Base-by-base conservation (phyloP, 1,139 yeast species). In the Casaregolazyma suthepensis region DNA sequence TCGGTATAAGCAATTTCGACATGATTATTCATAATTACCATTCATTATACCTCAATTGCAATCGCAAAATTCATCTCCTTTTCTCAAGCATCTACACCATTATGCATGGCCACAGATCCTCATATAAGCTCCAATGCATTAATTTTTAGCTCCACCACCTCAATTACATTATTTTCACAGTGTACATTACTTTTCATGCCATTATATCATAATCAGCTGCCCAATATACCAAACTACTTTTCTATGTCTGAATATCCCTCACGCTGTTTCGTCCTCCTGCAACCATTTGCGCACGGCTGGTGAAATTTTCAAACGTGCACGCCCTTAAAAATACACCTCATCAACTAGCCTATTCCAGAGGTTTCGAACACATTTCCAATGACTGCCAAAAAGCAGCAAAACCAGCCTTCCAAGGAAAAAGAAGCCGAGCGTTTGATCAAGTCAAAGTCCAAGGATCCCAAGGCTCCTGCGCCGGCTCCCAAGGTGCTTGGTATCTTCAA, bases 401-500 rank as follows among this genome's bases (percentile, higher is more conserved):
- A 35, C 13, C 40, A 35, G 17, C 13, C 40, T 35, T 13, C 40
- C 40, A 35, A 35, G 40, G 40, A 35, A 35, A 35, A 35, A 35
- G 40, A 35, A 15, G 40, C 40, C 13, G 40, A 35, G 9, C 40
- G 17, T n/a, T 35, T n/a, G 40, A 4, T 35, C 5, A 35, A 35
- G 13, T 7, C 31, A 26, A 35, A 35, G 13, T 4, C 40, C 40
- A 35, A 35, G 40, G 17, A 35, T 2, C 2, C 17, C 17, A 35
- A 35, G 13, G 17, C 13, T 2, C 17, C 40, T 35, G 17, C 40
- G 17, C 40, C 40, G 2, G 17, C 40, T 18, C 31, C 31, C 5
- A 22, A 29, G 23, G 35, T 48, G 18, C 42, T 49, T 10, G 52
- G 52, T 23, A 42, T 46, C 5, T 43, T 51, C 43, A 42, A 31